Percentiles rank a stretch among this genome's conserved stretches.
These are phyloP conservation scores for Trichosporon ovoides DNA, from an alignment of 1,284 basidiomycete species.

Conservation along the genomic window DNA sequence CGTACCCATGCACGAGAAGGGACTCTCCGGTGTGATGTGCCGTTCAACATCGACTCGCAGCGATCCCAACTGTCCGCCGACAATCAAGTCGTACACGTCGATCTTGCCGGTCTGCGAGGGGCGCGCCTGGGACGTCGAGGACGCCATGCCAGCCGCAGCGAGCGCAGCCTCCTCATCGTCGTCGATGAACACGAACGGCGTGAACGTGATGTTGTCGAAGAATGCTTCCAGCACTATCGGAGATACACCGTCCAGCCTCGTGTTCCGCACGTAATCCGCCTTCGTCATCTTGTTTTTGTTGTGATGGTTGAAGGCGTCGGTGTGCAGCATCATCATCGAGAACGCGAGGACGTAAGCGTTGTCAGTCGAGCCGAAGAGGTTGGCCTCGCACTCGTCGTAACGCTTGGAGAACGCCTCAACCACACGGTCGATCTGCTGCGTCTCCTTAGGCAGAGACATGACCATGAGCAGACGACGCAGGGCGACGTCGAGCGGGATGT, in stretches of 20 bases:
- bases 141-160: conserved; percentile 8
- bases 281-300: conserved; percentile 98
- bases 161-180: conserved; percentile 21
- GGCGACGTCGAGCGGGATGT: conserved; percentile 82
- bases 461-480: conserved; percentile 87
- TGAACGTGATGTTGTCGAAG: conserved; percentile 93
- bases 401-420: conserved; percentile 89
- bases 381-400: conserved; percentile 79
- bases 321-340: conserved; percentile 97
- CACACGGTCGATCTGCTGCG: conserved; percentile 96
- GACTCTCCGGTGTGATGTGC: conserved; percentile 62
- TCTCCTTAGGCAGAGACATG: conserved; percentile 84
- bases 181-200: conserved; percentile 83
- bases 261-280: conserved; percentile 85
- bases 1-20: conserved; percentile 72
- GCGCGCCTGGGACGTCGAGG: not conserved
- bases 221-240: conserved; percentile 84
- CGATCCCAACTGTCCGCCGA: conserved; percentile 64
- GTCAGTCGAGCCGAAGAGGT: conserved; percentile 73
- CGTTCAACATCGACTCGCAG: conserved; percentile 69
- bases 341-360: conserved; percentile 96
- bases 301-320: conserved; percentile 94
- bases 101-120: conserved; percentile 56
- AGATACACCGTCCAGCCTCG: conserved; percentile 75
- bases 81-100: conserved; percentile 88